phyloP scores from a whole-genome alignment of 2,329 filamentous ascomycete genomes.

The Trichophyton benhamiae region DNA sequence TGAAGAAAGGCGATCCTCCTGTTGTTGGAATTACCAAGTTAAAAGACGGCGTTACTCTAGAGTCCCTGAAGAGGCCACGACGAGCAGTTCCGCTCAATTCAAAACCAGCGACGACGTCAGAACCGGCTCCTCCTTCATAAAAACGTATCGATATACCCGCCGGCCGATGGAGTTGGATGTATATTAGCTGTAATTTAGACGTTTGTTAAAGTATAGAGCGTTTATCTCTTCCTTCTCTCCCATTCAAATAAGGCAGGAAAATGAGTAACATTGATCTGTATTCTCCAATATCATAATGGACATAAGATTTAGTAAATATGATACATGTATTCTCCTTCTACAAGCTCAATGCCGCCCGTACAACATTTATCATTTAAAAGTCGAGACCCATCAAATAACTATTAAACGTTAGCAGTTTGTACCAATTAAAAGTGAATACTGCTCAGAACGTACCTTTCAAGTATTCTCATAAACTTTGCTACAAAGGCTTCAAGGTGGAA shows the following conservation, averaged over 20 bases:
- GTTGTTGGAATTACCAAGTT: conserved; percentile 90
- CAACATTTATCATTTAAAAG: conserved; percentile 8
- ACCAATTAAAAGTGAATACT: background rate
- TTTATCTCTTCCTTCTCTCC: background rate
- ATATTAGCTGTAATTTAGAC: conserved; percentile 2
- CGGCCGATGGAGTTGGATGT: background rate
- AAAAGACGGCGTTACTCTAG: conserved; percentile 64
- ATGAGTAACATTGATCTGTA: background rate
- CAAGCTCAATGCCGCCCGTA: background rate
- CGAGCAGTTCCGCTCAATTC: conserved; percentile 43
- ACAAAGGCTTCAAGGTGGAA: conserved; percentile 98
- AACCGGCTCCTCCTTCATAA: background rate
- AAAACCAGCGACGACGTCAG: background rate
- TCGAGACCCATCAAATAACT: conserved; percentile 16
- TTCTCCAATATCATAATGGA: background rate
- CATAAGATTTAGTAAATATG: background rate
- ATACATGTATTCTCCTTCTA: background rate
- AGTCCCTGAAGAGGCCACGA: conserved; percentile 70
- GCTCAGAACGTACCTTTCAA: conserved; percentile 60
- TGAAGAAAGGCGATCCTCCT: conserved; percentile 79
- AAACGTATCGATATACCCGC: background rate
- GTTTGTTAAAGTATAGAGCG: background rate
- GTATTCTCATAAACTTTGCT: conserved; percentile 92
- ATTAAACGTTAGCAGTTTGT: background rate
- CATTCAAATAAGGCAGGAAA: too few relatives aligned